A percentile compares a stretch with the other conserved stretches of the same genome.
phyloP scores from a whole-genome alignment of 495 filamentous ascomycete species.

The Pyronema omphalodes region DNA sequence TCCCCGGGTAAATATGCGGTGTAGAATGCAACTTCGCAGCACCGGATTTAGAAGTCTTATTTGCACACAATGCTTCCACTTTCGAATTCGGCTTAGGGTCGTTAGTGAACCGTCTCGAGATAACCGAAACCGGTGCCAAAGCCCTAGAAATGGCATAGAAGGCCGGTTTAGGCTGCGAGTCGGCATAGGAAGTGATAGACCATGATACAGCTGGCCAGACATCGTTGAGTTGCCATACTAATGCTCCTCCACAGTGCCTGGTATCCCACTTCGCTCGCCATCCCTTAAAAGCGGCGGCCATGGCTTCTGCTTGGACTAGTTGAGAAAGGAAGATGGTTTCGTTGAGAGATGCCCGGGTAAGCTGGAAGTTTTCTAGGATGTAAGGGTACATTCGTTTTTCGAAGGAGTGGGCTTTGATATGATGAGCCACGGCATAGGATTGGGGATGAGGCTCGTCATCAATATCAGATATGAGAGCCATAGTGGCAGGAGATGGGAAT shows the following conservation, averaged over 20 bases:
- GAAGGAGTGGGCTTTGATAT: constrained; percentile 52
- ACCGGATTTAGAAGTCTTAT: constrained; percentile 10
- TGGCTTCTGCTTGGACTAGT: constrained; percentile 47
- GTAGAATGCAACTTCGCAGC: constrained; percentile 9
- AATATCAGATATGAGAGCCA: constrained; percentile 12
- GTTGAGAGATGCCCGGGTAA: constrained; percentile 7
- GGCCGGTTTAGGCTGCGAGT: constrained; percentile 73
- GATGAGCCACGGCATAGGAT: constrained; percentile 47
- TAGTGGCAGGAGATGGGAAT: constrained; percentile 32
- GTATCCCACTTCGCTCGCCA: constrained; percentile 57
- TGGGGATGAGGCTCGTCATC: constrained; percentile 39
- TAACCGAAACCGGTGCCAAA: constrained; percentile 8
- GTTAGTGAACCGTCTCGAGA: constrained; percentile 10
- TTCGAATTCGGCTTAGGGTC: constrained; percentile 15
- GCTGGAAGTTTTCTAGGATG: constrained; percentile 40
- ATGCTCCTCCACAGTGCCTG: constrained; percentile 47
- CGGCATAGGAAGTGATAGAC: constrained; percentile 36
- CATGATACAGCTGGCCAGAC: constrained; percentile 37
- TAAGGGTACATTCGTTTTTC: constrained; percentile 44
- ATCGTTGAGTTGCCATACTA: constrained; percentile 91
- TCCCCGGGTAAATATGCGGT: constrained; percentile 12
- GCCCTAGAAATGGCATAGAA: constrained; percentile 70
- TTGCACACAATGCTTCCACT: constrained; percentile 12
- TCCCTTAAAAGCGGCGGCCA: constrained; percentile 45
- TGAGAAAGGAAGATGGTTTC: constrained; percentile 40